Conservation (phyloP, 306 rosid species). For the Cyclanthera cordifolia region DNA sequence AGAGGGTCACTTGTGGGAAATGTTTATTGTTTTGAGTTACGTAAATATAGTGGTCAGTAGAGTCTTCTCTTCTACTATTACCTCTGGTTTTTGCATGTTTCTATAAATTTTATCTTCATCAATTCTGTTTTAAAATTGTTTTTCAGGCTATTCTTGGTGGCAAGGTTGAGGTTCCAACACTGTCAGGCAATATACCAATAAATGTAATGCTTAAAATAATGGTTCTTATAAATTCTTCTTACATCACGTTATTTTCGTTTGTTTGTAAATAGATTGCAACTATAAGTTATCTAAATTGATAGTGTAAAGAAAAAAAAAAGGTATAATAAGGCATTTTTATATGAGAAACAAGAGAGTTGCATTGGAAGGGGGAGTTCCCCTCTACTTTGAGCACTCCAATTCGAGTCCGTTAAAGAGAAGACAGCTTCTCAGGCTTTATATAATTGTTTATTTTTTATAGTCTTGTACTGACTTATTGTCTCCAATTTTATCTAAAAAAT, state of each 20-base stretch:
- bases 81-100: not conserved
- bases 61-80: not conserved
- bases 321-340: too few relatives aligned
- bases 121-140: not conserved
- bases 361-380: not conserved
- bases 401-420: not conserved
- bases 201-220: slow-evolving; percentile 39
- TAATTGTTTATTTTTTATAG: too few relatives aligned
- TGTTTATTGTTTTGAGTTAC: not conserved
- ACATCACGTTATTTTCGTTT: slow-evolving; percentile 5
- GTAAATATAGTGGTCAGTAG: not conserved
- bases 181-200: slow-evolving; percentile 57
- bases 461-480: not conserved
- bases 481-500: not conserved
- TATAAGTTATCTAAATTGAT: not conserved
- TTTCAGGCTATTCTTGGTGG: slow-evolving; percentile 97
- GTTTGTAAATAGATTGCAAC: not conserved
- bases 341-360: not conserved
- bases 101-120: not conserved
- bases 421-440: not conserved
- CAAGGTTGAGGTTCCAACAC: slow-evolving; percentile 75
- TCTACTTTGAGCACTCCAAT: not conserved
- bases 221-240: not conserved
- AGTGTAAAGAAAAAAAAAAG: too few relatives aligned
- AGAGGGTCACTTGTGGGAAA: not conserved